These are phyloP conservation scores for Penicillium argentinense DNA, from an alignment of 495 filamentous ascomycete genomes.

Conservation along the genomic window DNA sequence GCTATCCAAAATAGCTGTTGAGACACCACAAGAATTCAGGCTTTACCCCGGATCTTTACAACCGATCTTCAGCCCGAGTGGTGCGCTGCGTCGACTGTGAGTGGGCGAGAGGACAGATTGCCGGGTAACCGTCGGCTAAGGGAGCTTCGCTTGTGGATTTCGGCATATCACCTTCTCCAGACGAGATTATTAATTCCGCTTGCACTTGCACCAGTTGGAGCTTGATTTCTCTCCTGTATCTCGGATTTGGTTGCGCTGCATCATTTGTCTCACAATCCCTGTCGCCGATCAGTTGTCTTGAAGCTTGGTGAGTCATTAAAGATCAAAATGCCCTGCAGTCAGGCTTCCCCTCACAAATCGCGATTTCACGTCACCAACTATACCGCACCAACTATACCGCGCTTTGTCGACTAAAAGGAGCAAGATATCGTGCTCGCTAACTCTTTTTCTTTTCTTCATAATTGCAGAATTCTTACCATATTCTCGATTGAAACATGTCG, in stretches of 20 bases:
- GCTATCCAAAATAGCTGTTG: too few relatives aligned
- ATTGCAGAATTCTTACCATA: neutral
- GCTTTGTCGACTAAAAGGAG: neutral
- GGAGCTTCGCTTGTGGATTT: constrained; percentile 15
- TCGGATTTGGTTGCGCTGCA: too few relatives aligned
- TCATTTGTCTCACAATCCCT: too few relatives aligned
- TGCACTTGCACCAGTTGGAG: too few relatives aligned
- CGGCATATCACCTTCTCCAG: constrained; percentile 16
- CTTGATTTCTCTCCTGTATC: too few relatives aligned
- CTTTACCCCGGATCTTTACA: constrained; percentile 7
- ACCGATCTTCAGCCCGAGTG: constrained; percentile 14
- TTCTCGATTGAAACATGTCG: constrained; percentile 14
- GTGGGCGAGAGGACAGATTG: constrained; percentile 2
- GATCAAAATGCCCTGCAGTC: too few relatives aligned
- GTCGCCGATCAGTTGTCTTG: too few relatives aligned
- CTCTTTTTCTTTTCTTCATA: neutral
- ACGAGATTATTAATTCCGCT: constrained; percentile 15
- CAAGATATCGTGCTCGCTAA: neutral
- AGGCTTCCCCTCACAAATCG: too few relatives aligned
- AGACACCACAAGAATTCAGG: neutral
- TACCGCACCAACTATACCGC: too few relatives aligned
- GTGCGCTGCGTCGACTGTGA: neutral
- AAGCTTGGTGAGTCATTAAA: too few relatives aligned
- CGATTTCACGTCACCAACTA: too few relatives aligned
- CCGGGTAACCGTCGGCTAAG: constrained; percentile 25